These are phyloP conservation scores for Neurospora sp. DNA, from an alignment of 495 filamentous ascomycete species.

Conservation along the genomic window DNA sequence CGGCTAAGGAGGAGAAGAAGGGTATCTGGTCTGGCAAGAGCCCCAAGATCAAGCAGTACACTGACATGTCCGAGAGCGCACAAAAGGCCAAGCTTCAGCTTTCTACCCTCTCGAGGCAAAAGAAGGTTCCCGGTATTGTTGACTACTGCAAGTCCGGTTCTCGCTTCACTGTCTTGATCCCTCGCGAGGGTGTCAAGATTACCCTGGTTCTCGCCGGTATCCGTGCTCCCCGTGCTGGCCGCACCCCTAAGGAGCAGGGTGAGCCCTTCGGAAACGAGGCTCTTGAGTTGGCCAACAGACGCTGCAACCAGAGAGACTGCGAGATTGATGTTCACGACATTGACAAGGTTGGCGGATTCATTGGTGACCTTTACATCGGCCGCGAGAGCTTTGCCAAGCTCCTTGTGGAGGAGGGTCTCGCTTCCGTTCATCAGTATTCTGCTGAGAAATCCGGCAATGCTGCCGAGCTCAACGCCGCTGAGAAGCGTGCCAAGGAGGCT, in stretches of 20 bases:
- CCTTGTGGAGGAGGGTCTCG: constrained; percentile 87
- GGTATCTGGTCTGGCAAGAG: constrained; percentile 90
- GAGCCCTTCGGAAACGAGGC: constrained; percentile 97
- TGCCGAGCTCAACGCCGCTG: constrained; percentile 76
- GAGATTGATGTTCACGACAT: constrained; percentile 93
- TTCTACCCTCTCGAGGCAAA: constrained; percentile 75
- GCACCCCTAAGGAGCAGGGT: constrained; percentile 66
- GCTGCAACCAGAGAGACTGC: constrained; percentile 88
- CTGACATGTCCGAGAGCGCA: constrained; percentile 82
- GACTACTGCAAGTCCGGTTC: constrained; percentile 96
- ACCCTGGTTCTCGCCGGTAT: constrained; percentile 94
- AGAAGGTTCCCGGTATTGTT: constrained; percentile 86
- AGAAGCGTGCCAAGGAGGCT: constrained; percentile 77
- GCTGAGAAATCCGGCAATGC: constrained; percentile 90
- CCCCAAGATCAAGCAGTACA: constrained; percentile 65
- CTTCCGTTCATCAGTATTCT: constrained; percentile 85
- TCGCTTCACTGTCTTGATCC: constrained; percentile 85
- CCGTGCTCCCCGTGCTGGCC: constrained; percentile 82
- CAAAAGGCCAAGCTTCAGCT: constrained; percentile 94
- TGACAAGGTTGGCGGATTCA: constrained; percentile 95
- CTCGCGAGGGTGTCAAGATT: constrained; percentile 86
- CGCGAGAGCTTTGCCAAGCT: constrained; percentile 93
- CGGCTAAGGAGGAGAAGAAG: constrained; percentile 69
- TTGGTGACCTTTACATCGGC: constrained; percentile 87
- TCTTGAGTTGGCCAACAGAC: constrained; percentile 75